Evolutionary conservation across 1,139 yeast species (phyloP), one percentile per base, ranked within the genome.

Genomic region (Yamadazyma siamensis): DNA sequence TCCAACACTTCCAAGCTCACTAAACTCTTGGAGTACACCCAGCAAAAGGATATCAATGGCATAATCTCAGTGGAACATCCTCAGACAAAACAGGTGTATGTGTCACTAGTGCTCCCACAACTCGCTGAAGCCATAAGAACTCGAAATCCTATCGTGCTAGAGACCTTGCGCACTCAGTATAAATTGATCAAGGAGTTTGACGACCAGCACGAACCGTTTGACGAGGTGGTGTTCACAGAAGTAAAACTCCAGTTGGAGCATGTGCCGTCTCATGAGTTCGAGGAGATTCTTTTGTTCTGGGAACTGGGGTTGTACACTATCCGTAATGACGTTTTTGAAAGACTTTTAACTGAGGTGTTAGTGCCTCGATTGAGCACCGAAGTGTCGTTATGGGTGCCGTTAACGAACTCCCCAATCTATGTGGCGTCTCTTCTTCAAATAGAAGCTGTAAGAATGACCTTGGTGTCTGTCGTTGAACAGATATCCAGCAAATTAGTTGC

Each of bases 401-500:
- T n/a, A n/a, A n/a, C n/a, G n/a, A n/a, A n/a, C n/a, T n/a, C n/a
- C n/a, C n/a, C n/a, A n/a, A n/a, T n/a, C n/a, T n/a, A n/a, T n/a
- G n/a, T n/a, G n/a, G n/a, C n/a, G n/a, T 33, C 4, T 15, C 32
- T 2, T 31, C 32, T 2, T 14, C 23, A 5, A 16, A 26, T 11
- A 16, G 21, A 18, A 18, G 10, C 20, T 8, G 20, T 18, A 10
- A 7, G 7, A 18, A 8, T 10, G 1, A 23, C 15, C 7, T 29
- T 43, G 8, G 15, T 13, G 2, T 31, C 36, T 1, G 18, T 42
- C 6, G 20, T 42, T 4, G 15, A 32, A 23, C 12, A 22, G 4
- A 29, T 42, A 2, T 42, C 32, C 24, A 25, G 33, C 14, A 41
- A 40, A 23, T 29, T 33, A n/a, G 7, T 37, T 6, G 25, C 29